A percentile compares a stretch with the other conserved stretches of the same genome.
phyloP scores from a whole-genome alignment of 805 yeast species.

The Grigorovia transvaalensis region DNA sequence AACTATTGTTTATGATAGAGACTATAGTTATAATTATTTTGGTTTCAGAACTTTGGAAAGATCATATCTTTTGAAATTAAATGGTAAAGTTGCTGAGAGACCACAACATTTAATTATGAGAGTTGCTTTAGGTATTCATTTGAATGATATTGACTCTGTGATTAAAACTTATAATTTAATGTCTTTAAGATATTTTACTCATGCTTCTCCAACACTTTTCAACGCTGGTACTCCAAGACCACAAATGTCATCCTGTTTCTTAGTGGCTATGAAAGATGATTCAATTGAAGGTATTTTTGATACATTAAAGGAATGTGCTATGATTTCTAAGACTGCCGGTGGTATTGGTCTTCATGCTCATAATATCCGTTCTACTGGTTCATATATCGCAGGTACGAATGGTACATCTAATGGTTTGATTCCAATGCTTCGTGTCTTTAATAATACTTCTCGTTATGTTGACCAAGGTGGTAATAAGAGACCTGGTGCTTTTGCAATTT shows the following conservation, averaged over 20 bases:
- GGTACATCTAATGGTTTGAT: slow-evolving; percentile 86
- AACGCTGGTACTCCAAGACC: slow-evolving; percentile 82
- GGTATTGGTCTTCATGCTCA: slow-evolving; percentile 86
- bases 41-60: slow-evolving; percentile 83
- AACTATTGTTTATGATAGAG: slow-evolving; percentile 64
- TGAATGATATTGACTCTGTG: slow-evolving; percentile 47
- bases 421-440: slow-evolving; percentile 89
- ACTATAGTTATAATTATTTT: slow-evolving; percentile 65
- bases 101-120: slow-evolving; percentile 86
- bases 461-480: slow-evolving; percentile 97
- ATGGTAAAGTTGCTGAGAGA: slow-evolving; percentile 62
- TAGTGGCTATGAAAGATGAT: slow-evolving; percentile 82
- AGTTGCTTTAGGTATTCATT: slow-evolving; percentile 85
- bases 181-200: slow-evolving; percentile 79
- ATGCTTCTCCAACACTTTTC: slow-evolving; percentile 89
- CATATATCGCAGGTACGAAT: slow-evolving; percentile 80
- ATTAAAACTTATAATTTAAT: slow-evolving; percentile 75
- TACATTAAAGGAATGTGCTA: slow-evolving; percentile 75
- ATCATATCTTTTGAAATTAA: slow-evolving; percentile 59
- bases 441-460: slow-evolving; percentile 89
- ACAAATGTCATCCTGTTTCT: slow-evolving; percentile 84
- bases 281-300: slow-evolving; percentile 90
- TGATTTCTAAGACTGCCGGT: slow-evolving; percentile 88
- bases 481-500: slow-evolving; percentile 92
- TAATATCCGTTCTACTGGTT: slow-evolving; percentile 73